A percentile compares a stretch with the other conserved stretches of the same genome.
phyloP scores from a whole-genome alignment of 371 early-diverging fungal species.

The Syncephalastrum monosporum region DNA sequence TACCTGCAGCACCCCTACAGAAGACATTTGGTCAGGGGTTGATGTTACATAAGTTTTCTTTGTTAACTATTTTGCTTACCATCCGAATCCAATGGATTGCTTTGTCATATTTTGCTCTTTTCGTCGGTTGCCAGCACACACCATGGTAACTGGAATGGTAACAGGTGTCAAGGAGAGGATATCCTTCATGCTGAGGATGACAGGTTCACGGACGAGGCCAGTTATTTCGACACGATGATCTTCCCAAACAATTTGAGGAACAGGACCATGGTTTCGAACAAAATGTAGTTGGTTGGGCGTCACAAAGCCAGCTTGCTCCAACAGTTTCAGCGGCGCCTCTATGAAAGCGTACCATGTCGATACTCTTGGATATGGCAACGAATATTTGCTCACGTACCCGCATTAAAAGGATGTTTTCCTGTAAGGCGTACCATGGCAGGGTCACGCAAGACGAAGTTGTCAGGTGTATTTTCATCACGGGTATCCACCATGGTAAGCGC shows the following conservation, averaged over 20 bases:
- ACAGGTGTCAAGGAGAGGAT: conserved; percentile 47
- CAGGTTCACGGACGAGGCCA: conserved; percentile 50
- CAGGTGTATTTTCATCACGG: conserved; percentile 46
- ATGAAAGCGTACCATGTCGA: not conserved
- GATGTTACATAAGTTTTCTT: too few species aligned
- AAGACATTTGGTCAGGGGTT: too few species aligned
- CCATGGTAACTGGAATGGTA: conserved; percentile 58
- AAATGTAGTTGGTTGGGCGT: conserved; percentile 60
- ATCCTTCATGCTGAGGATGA: conserved; percentile 57
- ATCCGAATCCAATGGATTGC: conserved; percentile 73
- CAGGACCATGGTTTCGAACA: conserved; percentile 84
- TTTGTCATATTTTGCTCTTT: conserved; percentile 78
- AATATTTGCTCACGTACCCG: conserved; percentile 25
- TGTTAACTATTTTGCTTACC: conserved; percentile 29
- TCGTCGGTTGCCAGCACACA: conserved; percentile 85
- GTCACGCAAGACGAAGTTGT: conserved; percentile 46
- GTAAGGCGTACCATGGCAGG: conserved; percentile 46
- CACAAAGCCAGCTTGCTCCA: conserved; percentile 51
- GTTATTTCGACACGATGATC: conserved; percentile 33
- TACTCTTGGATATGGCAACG: not conserved
- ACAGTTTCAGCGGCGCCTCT: conserved; percentile 50
- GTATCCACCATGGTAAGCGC: conserved; percentile 15
- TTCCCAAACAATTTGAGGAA: conserved; percentile 63
- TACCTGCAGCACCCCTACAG: conserved; percentile 19
- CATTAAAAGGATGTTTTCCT: conserved; percentile 62